Evolutionary conservation across 2,329 filamentous ascomycete genomes (phyloP).

Genomic region (Arthrinium puccinioides): DNA sequence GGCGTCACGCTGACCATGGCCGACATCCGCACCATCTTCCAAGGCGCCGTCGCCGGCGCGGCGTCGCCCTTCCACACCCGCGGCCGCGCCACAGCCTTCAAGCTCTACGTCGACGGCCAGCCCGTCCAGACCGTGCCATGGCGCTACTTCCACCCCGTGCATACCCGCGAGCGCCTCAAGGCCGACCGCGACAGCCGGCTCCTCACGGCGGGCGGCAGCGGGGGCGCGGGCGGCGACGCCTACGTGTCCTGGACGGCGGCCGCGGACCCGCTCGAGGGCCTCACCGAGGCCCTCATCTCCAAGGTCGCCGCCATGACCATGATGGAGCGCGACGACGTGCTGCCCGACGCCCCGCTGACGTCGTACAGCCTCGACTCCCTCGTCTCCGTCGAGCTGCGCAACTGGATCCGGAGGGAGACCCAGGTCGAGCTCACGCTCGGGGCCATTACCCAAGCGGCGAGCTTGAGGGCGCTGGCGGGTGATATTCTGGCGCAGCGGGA

Average conservation of each 20-base stretch:
- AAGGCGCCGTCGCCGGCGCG: slow-evolving; percentile 6
- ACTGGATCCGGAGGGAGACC: slow-evolving; percentile 19
- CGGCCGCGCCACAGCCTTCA: slow-evolving; percentile 4
- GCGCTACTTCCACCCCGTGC: slow-evolving; percentile 7
- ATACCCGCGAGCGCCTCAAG: slow-evolving; percentile 3
- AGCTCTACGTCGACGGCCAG: slow-evolving; percentile 1
- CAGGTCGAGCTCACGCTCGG: slow-evolving; percentile 11
- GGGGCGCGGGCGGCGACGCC: neutral
- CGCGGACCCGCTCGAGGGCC: neutral
- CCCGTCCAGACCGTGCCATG: slow-evolving; percentile 3
- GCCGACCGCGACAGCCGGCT: neutral
- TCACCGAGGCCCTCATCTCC: slow-evolving; percentile 5
- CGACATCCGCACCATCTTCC: slow-evolving; percentile 7
- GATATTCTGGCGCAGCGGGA: slow-evolving; percentile 8
- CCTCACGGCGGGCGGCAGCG: neutral
- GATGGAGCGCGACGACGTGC: slow-evolving; percentile 9
- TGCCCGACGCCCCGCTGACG: slow-evolving; percentile 4
- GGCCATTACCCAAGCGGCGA: slow-evolving; percentile 6
- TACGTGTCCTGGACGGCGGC: neutral
- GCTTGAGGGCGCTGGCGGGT: slow-evolving; percentile 4
- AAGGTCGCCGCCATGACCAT: slow-evolving; percentile 10
- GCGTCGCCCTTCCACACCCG: slow-evolving; percentile 6
- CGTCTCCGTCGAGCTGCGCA: slow-evolving; percentile 21
- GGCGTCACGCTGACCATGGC: slow-evolving; percentile 9
- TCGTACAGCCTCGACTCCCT: slow-evolving; percentile 20